Evolutionary conservation across 108 stramenopile genomes (phyloP).

Genomic region (Schizochytrium sp.): DNA sequence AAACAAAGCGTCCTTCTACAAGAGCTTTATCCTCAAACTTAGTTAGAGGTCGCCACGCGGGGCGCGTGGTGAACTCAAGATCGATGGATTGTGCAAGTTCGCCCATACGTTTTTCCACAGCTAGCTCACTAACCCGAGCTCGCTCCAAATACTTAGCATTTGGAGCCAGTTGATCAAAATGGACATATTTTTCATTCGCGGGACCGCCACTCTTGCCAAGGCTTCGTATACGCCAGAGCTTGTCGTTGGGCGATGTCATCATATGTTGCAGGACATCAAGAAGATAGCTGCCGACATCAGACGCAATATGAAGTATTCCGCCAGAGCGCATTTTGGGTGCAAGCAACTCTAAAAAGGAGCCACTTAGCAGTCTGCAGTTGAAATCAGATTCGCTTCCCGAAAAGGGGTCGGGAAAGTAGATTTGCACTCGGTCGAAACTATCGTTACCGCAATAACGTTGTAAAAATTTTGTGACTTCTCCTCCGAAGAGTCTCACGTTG

Average conservation of each 20-base stretch:
- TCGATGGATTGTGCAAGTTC: neutral
- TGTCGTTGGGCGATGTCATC: neutral
- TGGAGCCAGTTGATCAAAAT: neutral
- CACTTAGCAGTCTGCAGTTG: conserved; percentile 31
- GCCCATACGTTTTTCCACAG: neutral
- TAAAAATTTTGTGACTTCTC: conserved; percentile 47
- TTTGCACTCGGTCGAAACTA: conserved; percentile 9
- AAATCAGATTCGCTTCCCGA: neutral
- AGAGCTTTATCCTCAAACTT: conserved; percentile 2
- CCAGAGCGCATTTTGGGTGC: neutral
- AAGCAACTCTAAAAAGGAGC: neutral
- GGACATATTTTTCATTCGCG: neutral
- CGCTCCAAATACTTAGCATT: neutral
- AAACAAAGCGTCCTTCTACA: conserved; percentile 54
- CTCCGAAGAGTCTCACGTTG: conserved; percentile 43
- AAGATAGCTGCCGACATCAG: conserved; percentile 31
- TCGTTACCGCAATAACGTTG: neutral
- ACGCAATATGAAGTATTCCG: conserved; percentile 41
- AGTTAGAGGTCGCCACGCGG: neutral
- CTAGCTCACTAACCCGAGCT: neutral
- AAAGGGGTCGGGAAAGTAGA: conserved; percentile 48
- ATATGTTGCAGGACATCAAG: conserved; percentile 28
- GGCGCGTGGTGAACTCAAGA: neutral
- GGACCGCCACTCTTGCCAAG: conserved; percentile 4
- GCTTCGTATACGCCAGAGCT: neutral